phyloP scores from a whole-genome alignment of 768 basidiomycete species.

The Collybiopsis confluens region DNA sequence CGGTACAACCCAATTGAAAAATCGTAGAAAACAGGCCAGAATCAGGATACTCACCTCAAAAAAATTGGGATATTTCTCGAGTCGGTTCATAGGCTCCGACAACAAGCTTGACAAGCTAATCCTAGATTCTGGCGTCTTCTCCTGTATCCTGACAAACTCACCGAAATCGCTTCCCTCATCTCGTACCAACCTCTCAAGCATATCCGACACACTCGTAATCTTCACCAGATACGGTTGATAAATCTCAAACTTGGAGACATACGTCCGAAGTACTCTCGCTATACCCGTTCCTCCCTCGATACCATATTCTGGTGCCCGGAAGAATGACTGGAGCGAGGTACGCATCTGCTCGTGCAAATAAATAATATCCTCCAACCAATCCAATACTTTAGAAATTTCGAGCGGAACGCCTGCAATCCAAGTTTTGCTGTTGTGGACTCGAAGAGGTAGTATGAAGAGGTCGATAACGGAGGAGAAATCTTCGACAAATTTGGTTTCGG shows the following conservation, averaged over 20 bases:
- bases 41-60: conserved; percentile 57
- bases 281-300: conserved; percentile 26
- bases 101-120: conserved; percentile 59
- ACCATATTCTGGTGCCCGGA: conserved; percentile 36
- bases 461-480: conserved; percentile 61
- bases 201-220: conserved; percentile 53
- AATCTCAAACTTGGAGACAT: conserved; percentile 68
- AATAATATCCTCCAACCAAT: conserved; percentile 86
- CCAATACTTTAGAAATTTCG: conserved; percentile 68
- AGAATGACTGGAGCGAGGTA: conserved; percentile 37
- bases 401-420: conserved; percentile 83
- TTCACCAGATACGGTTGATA: conserved; percentile 85
- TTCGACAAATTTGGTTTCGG: conserved; percentile 66
- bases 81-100: conserved; percentile 69
- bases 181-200: conserved; percentile 45
- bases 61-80: conserved; percentile 66
- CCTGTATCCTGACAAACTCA: conserved; percentile 75
- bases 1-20: too few relatives aligned
- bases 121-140: conserved; percentile 43
- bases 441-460: conserved; percentile 77
- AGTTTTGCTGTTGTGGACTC: conserved; percentile 58
- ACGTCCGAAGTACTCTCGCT: conserved; percentile 53
- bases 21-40: not conserved
- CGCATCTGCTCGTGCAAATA: conserved; percentile 69
- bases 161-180: conserved; percentile 71